Conservation (phyloP, 352 stramenopile genomes). For the Phytophthora sp. region DNA sequence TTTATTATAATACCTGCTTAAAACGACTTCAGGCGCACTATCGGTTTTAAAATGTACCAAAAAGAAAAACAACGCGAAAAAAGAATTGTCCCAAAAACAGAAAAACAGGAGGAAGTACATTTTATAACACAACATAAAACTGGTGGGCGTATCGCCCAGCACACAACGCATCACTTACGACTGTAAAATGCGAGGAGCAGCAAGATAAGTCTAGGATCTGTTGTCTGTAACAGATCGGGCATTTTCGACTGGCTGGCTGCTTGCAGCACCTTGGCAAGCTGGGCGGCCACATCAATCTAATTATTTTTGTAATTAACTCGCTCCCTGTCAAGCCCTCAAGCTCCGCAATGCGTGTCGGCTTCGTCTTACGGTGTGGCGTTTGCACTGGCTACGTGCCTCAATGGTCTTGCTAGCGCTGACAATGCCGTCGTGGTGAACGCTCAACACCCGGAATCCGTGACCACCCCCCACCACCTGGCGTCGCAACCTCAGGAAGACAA, state of each 20-base stretch:
- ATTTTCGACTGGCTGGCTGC: slow-evolving; percentile 22
- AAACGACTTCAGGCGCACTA: too few species aligned
- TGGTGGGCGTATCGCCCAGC: slow-evolving; percentile 14
- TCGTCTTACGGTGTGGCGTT: slow-evolving; percentile 3
- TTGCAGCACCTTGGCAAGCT: slow-evolving; percentile 22
- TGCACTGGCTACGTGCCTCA: neutral
- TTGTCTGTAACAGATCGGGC: slow-evolving; percentile 13
- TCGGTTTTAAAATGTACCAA: too few species aligned
- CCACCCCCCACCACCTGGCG: neutral
- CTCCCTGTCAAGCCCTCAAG: slow-evolving; percentile 6
- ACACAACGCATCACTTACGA: slow-evolving; percentile 12
- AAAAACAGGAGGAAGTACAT: too few species aligned
- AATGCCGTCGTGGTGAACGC: neutral
- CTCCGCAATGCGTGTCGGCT: slow-evolving; percentile 8
- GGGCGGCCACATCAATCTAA: slow-evolving; percentile 1
- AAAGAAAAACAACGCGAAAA: too few species aligned
- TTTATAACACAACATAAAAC: slow-evolving; percentile 17
- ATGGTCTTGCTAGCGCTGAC: neutral
- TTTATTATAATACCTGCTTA: too few species aligned
- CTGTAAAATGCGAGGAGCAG: neutral
- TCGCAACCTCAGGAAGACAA: slow-evolving; percentile 14
- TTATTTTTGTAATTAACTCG: slow-evolving; percentile 5
- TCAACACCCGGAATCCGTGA: neutral
- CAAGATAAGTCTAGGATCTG: slow-evolving; percentile 14
- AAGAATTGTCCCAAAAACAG: too few species aligned